A percentile compares a stretch with the other conserved stretches of the same genome.
Evolutionary conservation across 1,139 yeast species (phyloP).

Genomic region (Yamadazyma dushanensis): DNA sequence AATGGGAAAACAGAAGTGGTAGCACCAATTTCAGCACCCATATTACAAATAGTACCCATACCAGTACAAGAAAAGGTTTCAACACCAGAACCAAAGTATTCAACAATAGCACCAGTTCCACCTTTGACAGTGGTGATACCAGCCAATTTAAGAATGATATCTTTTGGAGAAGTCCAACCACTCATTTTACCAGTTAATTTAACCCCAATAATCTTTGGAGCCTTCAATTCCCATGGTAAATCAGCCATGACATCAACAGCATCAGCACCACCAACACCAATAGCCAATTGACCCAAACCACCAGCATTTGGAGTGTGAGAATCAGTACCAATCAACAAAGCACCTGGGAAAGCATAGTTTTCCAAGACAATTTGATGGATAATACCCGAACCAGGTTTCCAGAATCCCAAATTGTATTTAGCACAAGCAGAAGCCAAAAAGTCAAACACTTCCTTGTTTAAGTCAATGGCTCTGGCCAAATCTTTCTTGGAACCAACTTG

Average conservation of each 20-base stretch:
- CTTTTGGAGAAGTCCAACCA: conserved; percentile 99
- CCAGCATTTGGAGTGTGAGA: conserved; percentile 99
- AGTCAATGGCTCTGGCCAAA: conserved; percentile 87
- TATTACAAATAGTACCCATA: conserved; percentile 99
- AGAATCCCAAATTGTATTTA: conserved; percentile 97
- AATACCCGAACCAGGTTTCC: conserved; percentile 99
- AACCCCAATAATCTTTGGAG: conserved; percentile 97
- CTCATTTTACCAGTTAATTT: conserved; percentile 92
- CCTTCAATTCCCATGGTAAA: conserved; percentile 97
- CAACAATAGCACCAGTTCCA: conserved; percentile 98
- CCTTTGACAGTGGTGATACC: conserved; percentile 98
- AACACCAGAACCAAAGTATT: conserved; percentile 97
- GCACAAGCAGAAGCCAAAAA: conserved; percentile 93
- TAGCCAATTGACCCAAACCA: conserved; percentile 98
- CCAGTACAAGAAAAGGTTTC: conserved; percentile 97
- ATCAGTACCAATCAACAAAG: conserved; percentile 95
- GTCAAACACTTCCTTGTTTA: conserved; percentile 96
- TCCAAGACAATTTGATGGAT: conserved; percentile 97
- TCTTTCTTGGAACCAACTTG: conserved; percentile 93
- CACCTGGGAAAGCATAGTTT: conserved; percentile 98
- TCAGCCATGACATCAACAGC: conserved; percentile 98
- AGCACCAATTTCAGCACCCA: conserved; percentile 99
- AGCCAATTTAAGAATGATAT: conserved; percentile 91
- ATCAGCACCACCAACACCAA: conserved; percentile 99
- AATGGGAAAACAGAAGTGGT: conserved; percentile 98